Evolutionary conservation across 2,329 filamentous ascomycete genomes (phyloP), one percentile per base, ranked within the genome.

Genomic region (Myriosclerotinia duriaeana): DNA sequence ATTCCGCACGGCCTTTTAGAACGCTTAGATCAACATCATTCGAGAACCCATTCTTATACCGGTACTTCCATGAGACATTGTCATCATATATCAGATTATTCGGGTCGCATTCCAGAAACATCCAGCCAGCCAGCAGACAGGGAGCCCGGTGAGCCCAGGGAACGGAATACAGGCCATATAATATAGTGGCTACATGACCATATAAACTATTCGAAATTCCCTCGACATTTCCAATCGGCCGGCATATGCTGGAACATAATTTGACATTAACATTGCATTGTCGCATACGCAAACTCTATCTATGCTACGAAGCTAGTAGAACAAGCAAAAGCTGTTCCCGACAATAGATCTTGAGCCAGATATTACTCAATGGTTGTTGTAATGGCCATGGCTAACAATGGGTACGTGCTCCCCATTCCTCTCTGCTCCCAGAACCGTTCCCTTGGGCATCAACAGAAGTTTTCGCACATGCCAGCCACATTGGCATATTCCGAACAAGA

Each of bases 351-450:
- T 53, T 44, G 48, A 53, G 52, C 30, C 34, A 11, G 48, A 40
- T 26, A 44, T 48, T 46, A 46, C 69, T 70, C 69, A 53, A 74
- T 74, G 72, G 70, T 74, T 69, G 68, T 71, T 67, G 70, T 70
- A 36, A 50, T 65, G 53, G 63, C 63, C 69, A 75, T 74, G 73
- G 70, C 72, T 36, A 71, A 69, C 68, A 74, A 73, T 71, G 72
- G 72, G 73, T 75, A 72, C 64, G 74, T 75, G 62, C 65, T 50
- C 53, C 65, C 61, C 56, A 54, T 52, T 52, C 34, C 60, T 20
- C 48, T 22, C 60, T 42, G 11, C 56, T 36, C 56, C 44, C 30
- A 60, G 20, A 38, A 38, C 30, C 56, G 5, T n/a, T 50, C 30
- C 12, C 12, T 50, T 36, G 38, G 30, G 6, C 36, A n/a, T 36